These are phyloP conservation scores for Bremia lactucae DNA, from an alignment of 352 stramenopile genomes.

Conservation along the genomic window DNA sequence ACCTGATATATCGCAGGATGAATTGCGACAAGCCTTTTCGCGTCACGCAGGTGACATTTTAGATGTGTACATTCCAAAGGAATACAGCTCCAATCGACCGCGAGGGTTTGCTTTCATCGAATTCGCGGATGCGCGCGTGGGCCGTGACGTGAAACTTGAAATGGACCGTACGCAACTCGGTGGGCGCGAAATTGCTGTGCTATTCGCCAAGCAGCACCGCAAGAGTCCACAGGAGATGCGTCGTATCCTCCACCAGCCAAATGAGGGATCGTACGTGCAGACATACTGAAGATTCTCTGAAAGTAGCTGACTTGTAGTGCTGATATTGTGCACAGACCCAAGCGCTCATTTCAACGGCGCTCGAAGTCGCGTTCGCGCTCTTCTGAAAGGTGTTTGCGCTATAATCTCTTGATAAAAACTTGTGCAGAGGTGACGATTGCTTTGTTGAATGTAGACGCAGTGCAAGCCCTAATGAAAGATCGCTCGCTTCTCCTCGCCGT, in stretches of 20 bases:
- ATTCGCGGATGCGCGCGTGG: constrained; percentile 53
- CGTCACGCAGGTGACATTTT: constrained; percentile 38
- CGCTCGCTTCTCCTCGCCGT: constrained; percentile 6
- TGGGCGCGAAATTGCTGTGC: constrained; percentile 61
- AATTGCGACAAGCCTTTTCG: constrained; percentile 40
- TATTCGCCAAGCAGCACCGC: constrained; percentile 67
- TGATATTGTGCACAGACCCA: constrained; percentile 3
- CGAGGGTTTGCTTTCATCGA: constrained; percentile 81
- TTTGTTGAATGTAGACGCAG: constrained; percentile 9
- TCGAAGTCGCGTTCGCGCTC: constrained; percentile 22
- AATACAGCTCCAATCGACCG: constrained; percentile 39
- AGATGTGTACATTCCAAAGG: constrained; percentile 58
- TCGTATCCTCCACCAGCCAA: constrained; percentile 17
- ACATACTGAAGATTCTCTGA: neutral
- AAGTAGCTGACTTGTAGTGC: neutral
- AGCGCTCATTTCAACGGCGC: constrained; percentile 9
- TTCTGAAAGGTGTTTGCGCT: constrained; percentile 4
- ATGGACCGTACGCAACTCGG: constrained; percentile 62
- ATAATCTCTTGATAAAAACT: neutral
- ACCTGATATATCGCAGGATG: constrained; percentile 24
- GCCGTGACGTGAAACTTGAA: constrained; percentile 54
- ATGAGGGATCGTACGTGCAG: constrained; percentile 10
- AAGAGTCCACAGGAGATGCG: constrained; percentile 77
- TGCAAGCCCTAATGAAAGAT: constrained; percentile 11
- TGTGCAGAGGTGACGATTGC: neutral